Evolutionary conservation across 192 early-diverging fungal genomes (phyloP).

Genomic region (Allomyces javanicus): DNA sequence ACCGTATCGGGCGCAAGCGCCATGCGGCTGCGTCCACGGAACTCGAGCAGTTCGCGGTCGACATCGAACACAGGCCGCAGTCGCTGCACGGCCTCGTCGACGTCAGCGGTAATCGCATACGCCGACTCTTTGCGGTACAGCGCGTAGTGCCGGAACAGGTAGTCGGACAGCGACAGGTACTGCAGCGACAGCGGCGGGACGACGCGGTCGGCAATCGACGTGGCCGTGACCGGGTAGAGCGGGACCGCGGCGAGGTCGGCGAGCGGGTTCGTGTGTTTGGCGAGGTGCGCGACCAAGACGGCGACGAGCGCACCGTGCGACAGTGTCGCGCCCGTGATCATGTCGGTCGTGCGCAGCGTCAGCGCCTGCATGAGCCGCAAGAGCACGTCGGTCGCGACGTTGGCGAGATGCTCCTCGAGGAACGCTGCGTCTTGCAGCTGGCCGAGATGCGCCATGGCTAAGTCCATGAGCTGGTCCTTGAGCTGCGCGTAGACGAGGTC

Average conservation of each 20-base stretch:
- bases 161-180: slow-evolving; percentile 81
- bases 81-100: slow-evolving; percentile 70
- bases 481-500: slow-evolving; percentile 48
- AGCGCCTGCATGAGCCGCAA: slow-evolving; percentile 31
- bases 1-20: slow-evolving; percentile 50
- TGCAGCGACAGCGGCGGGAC: slow-evolving; percentile 85
- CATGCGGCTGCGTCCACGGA: slow-evolving; percentile 87
- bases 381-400: slow-evolving; percentile 23
- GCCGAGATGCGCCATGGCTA: slow-evolving; percentile 53
- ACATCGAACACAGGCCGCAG: slow-evolving; percentile 41
- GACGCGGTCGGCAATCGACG: slow-evolving; percentile 15
- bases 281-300: slow-evolving; percentile 29
- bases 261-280: slow-evolving; percentile 42
- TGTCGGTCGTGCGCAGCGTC: slow-evolving; percentile 33
- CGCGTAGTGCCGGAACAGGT: slow-evolving; percentile 65
- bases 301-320: slow-evolving; percentile 32
- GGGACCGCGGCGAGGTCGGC: slow-evolving; percentile 45
- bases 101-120: slow-evolving; percentile 65
- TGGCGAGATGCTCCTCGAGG: slow-evolving; percentile 30
- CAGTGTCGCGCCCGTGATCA: slow-evolving; percentile 8
- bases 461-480: slow-evolving; percentile 39
- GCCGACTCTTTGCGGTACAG: slow-evolving; percentile 66
- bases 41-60: slow-evolving; percentile 22
- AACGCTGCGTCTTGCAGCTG: slow-evolving; percentile 32
- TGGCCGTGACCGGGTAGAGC: slow-evolving; percentile 56